Evolutionary conservation across 2,329 filamentous ascomycete genomes (phyloP), one percentile per base, ranked within the genome.

Genomic region (Beauveria pseudobassiana): DNA sequence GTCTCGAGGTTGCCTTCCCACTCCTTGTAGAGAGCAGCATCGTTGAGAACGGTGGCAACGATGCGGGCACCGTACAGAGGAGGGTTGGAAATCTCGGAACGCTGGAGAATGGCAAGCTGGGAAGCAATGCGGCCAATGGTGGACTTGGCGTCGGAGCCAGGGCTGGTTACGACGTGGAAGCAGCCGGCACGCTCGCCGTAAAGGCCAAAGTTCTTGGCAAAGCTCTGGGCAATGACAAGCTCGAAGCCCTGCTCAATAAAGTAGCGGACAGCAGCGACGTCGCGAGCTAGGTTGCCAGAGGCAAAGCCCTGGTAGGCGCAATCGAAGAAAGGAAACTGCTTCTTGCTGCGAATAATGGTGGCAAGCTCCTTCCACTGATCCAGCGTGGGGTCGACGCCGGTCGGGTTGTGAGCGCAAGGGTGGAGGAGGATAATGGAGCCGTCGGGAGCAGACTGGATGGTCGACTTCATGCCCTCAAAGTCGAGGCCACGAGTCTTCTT

Each of bases 251-350:
- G 88, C 72, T 93, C 88, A 70, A 96, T 81, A 72, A 99, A 99
- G 82, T 96, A 90, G 67, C 91, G 89, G 68, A 99, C 88, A n/a
- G 95, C 91, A 80, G 88, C 92, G 66, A 90, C 91, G 74, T 99
- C 95, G 64, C 87, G 85, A 68, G 83, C 81, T 22, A 98, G 84
- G 73, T 96, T 87, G 63, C 95, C 95, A 1, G 95, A 96, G 3
- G 95, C 95, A 74, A 99, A 99, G 62, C 95, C 93, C 77, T 98
- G 95, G 81, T 99, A 99, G 62, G 95, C 95, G 66, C 86, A 91
- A 81, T 99, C 95, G 78, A 99, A 98, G 85, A 99, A 98, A 70
- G 95, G 93, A 79, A 99, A 96, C 76, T 96, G 93, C 65, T 85
- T 85, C 77, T 89, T 91, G 70, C 85, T 76, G 69, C 84, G 84